Percentiles rank a stretch among this genome's conserved stretches.
Evolutionary conservation across 352 stramenopile species (phyloP).

Genomic region (Phytophthora sansomeana): DNA sequence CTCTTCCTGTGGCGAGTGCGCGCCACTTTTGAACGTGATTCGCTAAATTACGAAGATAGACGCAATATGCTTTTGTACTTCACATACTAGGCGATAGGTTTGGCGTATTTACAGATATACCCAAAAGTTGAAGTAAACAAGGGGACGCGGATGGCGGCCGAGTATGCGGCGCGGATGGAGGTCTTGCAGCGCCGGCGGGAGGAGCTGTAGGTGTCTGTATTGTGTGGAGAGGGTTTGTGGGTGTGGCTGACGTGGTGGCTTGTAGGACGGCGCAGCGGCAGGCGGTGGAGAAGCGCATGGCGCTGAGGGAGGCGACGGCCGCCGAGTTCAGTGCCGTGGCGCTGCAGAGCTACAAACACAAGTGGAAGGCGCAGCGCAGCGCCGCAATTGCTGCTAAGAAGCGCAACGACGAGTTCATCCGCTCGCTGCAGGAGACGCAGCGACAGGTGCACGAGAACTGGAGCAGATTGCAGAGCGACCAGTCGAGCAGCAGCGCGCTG

Average conservation of each 20-base stretch:
- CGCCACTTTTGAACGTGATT: no score
- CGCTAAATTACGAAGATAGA: no score
- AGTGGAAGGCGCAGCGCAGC: constrained; percentile 63
- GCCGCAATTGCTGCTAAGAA: constrained; percentile 52
- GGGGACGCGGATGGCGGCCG: constrained; percentile 51
- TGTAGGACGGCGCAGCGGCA: constrained; percentile 58
- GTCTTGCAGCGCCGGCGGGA: constrained; percentile 58
- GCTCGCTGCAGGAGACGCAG: constrained; percentile 57
- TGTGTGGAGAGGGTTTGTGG: neutral
- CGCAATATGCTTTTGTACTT: no score
- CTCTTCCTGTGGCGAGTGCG: neutral
- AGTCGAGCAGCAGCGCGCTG: constrained; percentile 47
- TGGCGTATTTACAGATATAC: neutral
- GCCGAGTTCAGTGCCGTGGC: constrained; percentile 80
- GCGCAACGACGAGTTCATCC: constrained; percentile 75
- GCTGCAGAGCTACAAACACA: constrained; percentile 68
- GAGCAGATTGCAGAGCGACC: constrained; percentile 47
- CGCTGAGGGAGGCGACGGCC: constrained; percentile 73
- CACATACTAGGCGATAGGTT: neutral
- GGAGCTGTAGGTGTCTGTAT: constrained; percentile 50
- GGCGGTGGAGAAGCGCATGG: constrained; percentile 77
- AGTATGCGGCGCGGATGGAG: constrained; percentile 73
- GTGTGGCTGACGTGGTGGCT: neutral
- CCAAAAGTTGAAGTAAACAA: constrained; percentile 23
- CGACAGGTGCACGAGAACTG: constrained; percentile 58